Percentiles rank a stretch among this genome's conserved stretches.
Conservation (phyloP, 148 eudicot species). For the Pouteria glomerata region DNA sequence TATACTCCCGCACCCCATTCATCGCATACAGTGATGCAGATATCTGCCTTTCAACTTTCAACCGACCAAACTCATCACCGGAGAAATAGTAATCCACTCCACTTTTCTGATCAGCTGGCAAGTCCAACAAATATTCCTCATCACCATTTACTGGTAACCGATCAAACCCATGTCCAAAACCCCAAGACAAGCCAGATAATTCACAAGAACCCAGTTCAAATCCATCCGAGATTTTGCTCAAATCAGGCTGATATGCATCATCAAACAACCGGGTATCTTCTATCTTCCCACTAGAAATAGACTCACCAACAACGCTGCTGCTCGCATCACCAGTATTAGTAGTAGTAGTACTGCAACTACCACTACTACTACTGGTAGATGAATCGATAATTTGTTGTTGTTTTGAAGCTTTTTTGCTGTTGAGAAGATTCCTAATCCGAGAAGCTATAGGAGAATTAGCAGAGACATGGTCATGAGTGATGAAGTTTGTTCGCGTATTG, state of each 20-base stretch:
- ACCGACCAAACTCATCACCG: conserved; percentile 41
- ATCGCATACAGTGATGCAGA: conserved; percentile 38
- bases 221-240: conserved; percentile 30
- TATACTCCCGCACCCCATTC: conserved; percentile 48
- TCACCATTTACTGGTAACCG: conserved; percentile 16
- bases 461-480: conserved; percentile 35
- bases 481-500: conserved; percentile 54
- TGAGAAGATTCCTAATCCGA: conserved; percentile 51
- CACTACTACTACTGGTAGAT: conserved; percentile 15
- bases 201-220: conserved; percentile 19
- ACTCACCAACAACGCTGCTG: conserved; percentile 14
- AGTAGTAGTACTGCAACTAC: conserved; percentile 19
- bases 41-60: conserved; percentile 60
- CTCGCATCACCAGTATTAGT: too few species aligned
- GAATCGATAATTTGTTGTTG: background rate
- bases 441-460: conserved; percentile 56
- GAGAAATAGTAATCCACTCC: too few species aligned
- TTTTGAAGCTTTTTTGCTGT: conserved; percentile 39
- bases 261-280: conserved; percentile 30
- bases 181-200: conserved; percentile 27
- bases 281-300: conserved; percentile 11
- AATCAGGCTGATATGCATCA: conserved; percentile 60
- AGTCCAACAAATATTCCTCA: conserved; percentile 17
- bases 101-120: too few species aligned
- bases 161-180: conserved; percentile 20